These are phyloP conservation scores for Pythium sp. DNA, from an alignment of 352 stramenopile species.

Conservation along the genomic window DNA sequence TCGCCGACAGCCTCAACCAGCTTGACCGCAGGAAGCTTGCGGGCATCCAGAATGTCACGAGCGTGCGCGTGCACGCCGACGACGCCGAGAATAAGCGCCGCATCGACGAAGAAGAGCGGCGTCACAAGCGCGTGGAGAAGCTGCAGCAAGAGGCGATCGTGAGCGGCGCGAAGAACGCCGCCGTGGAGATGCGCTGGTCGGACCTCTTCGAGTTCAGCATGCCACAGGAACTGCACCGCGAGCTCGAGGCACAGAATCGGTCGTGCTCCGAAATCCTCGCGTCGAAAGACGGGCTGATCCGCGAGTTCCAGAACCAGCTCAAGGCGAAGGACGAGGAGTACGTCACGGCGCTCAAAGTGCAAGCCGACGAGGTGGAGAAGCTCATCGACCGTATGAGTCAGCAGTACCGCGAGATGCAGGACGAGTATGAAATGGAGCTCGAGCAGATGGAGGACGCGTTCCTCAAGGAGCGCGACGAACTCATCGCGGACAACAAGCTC, in stretches of 20 bases:
- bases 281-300: conserved; percentile 88
- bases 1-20: conserved; percentile 75
- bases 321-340: conserved; percentile 96
- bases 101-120: conserved; percentile 88
- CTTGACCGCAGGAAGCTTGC: conserved; percentile 68
- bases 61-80: conserved; percentile 88
- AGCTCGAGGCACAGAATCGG: conserved; percentile 86
- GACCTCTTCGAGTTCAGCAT: conserved; percentile 92
- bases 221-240: conserved; percentile 89
- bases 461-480: conserved; percentile 88
- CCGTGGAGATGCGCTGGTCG: conserved; percentile 92
- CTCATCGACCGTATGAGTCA: conserved; percentile 87
- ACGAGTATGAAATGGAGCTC: conserved; percentile 93
- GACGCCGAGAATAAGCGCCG: conserved; percentile 86
- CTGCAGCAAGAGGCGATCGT: conserved; percentile 91
- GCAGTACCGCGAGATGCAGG: conserved; percentile 92
- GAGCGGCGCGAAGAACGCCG: conserved; percentile 89
- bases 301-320: conserved; percentile 89
- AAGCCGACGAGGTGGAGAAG: conserved; percentile 89
- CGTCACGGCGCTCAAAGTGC: conserved; percentile 88
- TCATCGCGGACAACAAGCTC: conserved; percentile 86
- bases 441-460: conserved; percentile 93
- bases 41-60: conserved; percentile 89
- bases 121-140: conserved; percentile 77
- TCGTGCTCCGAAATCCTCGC: conserved; percentile 89